Conservation (phyloP, 345 rosid genomes). For the Aurinia saxatilis region DNA sequence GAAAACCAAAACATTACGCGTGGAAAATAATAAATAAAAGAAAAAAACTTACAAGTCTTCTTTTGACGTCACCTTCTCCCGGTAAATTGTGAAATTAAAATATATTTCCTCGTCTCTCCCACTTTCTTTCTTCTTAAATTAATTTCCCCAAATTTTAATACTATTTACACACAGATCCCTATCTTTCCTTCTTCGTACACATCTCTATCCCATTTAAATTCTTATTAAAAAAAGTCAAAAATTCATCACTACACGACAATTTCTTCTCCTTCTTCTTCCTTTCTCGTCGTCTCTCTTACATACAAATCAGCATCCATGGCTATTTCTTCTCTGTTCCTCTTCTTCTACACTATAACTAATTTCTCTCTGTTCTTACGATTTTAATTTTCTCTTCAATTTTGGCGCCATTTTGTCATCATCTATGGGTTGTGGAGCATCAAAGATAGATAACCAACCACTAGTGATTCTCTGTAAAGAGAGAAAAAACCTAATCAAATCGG, state of each 20-base stretch:
- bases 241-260: slow-evolving; percentile 12
- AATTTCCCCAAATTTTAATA: background rate
- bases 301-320: slow-evolving; percentile 8
- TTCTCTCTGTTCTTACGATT: background rate
- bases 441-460: slow-evolving; percentile 58
- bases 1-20: too few species aligned
- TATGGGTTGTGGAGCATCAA: slow-evolving; percentile 97
- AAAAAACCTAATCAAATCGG: slow-evolving; percentile 57
- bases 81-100: background rate
- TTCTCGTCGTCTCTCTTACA: background rate
- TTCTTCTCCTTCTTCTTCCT: background rate
- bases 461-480: slow-evolving; percentile 74
- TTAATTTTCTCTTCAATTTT: background rate
- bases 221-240: background rate
- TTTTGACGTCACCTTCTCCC: slow-evolving; percentile 5
- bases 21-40: too few species aligned
- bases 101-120: slow-evolving; percentile 13
- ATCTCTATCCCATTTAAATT: slow-evolving; percentile 13
- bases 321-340: background rate
- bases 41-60: background rate
- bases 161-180: slow-evolving; percentile 12
- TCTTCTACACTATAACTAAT: background rate
- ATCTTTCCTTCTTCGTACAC: slow-evolving; percentile 15
- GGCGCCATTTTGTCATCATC: background rate
- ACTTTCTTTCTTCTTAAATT: slow-evolving; percentile 2